Base-by-base conservation (phyloP, 108 stramenopile genomes). In the Discostella stelligeroides region DNA sequence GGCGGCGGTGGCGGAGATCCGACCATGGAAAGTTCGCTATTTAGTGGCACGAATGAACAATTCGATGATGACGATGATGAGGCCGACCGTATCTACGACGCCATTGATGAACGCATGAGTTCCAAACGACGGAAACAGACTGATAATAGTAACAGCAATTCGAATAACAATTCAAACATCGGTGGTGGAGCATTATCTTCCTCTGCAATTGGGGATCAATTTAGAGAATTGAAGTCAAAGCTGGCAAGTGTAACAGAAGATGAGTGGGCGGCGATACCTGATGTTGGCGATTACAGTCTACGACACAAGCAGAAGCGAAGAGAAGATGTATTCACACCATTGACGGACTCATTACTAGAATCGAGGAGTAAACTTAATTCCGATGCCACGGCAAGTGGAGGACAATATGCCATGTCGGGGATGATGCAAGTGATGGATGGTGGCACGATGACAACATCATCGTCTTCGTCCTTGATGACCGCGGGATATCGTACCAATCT, bases 241-340 rank as follows among this genome's bases (percentile, higher is more conserved):
- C 60, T 99, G 50, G 88, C 85, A 1, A 75, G 76, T 37, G 92
- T 99, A 27, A 84, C 92, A 2, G 85, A 92, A 55, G 92, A 84
- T n/a, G 90, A 97, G 65, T 99, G 99, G 99, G 90, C 96, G 17
- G 83, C 84, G 27, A 95, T 99, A 24, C 99, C 99, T 2, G 99
- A 99, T 51, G 89, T 94, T 1, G 96, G 98, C 0, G 98, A 98
- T 85, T 80, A 94, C 74, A 82, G 83, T 45, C 75, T 98, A 37
- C 88, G 92, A 65, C 84, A 84, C 75, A 98, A 97, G 75, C 94
- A 97, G 73, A 84, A 84, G 57, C 82, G 81, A 73, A 76, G 87
- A 57, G 64, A 92, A 68, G 97, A 99, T 64, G 67, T 81, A 1
- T 97, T 94, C 76, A 97, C 94, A 7, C 98, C 99, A 2, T 55